Percentiles rank a stretch among this genome's conserved stretches.
Evolutionary conservation across 2,329 filamentous ascomycete genomes (phyloP).

Genomic region (Plenodomus lindquistii): DNA sequence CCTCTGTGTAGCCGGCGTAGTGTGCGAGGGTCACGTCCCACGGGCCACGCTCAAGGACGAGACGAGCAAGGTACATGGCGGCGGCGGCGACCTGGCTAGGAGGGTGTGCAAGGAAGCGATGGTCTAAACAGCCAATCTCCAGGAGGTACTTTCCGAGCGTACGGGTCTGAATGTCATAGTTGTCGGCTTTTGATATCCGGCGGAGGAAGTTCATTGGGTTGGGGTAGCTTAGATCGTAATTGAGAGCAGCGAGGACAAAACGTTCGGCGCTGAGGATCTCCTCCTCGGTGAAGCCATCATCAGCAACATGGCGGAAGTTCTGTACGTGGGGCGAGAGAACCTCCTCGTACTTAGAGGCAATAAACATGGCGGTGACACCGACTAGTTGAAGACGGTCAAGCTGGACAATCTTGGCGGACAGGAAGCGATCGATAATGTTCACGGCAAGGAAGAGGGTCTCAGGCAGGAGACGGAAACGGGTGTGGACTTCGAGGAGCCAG

Average conservation of each 20-base stretch:
- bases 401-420: constrained; percentile 93
- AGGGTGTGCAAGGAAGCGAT: constrained; percentile 87
- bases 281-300: constrained; percentile 91
- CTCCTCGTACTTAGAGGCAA: constrained; percentile 98
- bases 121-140: constrained; percentile 94
- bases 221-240: constrained; percentile 97
- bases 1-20: constrained; percentile 91
- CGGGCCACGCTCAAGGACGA: constrained; percentile 86
- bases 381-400: constrained; percentile 95
- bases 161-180: constrained; percentile 97
- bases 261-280: constrained; percentile 98
- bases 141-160: constrained; percentile 97
- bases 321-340: constrained; percentile 94
- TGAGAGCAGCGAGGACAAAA: constrained; percentile 84
- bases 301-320: constrained; percentile 96
- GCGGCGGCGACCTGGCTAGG: constrained; percentile 90
- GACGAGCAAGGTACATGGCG: constrained; percentile 90
- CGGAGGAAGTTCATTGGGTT: constrained; percentile 99
- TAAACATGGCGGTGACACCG: constrained; percentile 98
- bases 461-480: constrained; percentile 89
- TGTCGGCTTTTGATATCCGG: constrained; percentile 97
- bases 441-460: constrained; percentile 96
- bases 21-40: constrained; percentile 90
- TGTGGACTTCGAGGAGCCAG: constrained; percentile 98
- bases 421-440: constrained; percentile 98